Evolutionary conservation across 202 grass and related monocot genomes (phyloP), one percentile per base, ranked within the genome.

Genomic region (Schoenoplectus triqueter): DNA sequence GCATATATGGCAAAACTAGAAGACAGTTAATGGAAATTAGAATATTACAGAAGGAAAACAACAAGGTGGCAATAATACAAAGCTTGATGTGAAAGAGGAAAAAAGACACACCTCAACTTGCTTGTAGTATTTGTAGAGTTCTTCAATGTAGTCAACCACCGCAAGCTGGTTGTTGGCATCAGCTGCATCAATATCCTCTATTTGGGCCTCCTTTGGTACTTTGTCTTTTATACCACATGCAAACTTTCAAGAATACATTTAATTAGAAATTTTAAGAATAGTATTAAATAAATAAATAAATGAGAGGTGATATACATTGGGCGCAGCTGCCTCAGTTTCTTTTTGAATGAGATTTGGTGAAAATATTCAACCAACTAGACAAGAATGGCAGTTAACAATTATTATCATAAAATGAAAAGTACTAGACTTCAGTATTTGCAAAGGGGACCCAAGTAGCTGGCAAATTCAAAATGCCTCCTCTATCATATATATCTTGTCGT

Each of bases 61-160:
- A 75, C 48, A 75, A 13, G 9, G 71, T 51, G 3, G 47, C 13
- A 52, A 11, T 52, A 74, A 49, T 49, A 49, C 69, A 72, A 49
- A 41, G 65, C 65, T 68, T 5, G 4, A 50, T 73, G 46, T 8
- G 17, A 66, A 74, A 72, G 7, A 49, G 50, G 51, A 13, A 64
- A 82, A 46, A 49, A 46, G 19, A 18, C 45, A 96, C 87, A 97
- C 94, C 94, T 97, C 82, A 6, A 87, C 85, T 6, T 51, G 47
- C 67, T 85, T 94, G 74, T 97, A 97, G 80, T 86, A 97, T 20
- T 64, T 89, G 83, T 97, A 97, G 46, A 97, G 87, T 41, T 94
- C 94, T 56, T 92, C 91, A 20, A 97, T 81, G 62, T 97, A 97
- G 31, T 97, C 92, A 10, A 92, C 91, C 2, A 92, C 84, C 39